A percentile compares a stretch with the other conserved stretches of the same genome.
phyloP scores from a whole-genome alignment of 345 rosid species.

The Mallotus nudiflorus region DNA sequence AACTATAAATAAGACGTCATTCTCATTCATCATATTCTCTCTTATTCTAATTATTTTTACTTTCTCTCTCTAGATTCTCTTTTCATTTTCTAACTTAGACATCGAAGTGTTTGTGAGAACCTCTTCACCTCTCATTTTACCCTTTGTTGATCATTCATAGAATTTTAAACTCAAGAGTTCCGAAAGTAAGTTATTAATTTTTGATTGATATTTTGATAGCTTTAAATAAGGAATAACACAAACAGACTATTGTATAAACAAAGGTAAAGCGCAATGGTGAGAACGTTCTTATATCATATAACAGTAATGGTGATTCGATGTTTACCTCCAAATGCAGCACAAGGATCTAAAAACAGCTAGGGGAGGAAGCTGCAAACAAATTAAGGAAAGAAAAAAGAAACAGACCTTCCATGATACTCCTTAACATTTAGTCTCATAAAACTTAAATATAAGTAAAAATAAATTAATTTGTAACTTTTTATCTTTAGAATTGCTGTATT shows the following conservation, averaged over 20 bases:
- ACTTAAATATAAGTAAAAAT: no score
- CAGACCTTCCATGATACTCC: neutral
- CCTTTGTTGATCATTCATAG: no score
- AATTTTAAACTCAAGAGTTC: no score
- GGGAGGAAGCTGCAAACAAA: constrained; percentile 65
- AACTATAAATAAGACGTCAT: no score
- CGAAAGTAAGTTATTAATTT: neutral
- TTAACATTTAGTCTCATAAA: neutral
- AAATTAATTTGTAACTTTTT: no score
- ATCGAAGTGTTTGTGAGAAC: no score
- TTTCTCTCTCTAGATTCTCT: no score
- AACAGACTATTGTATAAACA: neutral
- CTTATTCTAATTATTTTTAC: no score
- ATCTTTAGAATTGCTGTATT: no score
- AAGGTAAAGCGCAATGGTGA: neutral
- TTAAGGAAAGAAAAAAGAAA: constrained; percentile 1
- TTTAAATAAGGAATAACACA: neutral
- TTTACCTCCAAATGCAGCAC: constrained; percentile 92
- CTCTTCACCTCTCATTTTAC: no score
- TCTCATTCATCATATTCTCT: no score
- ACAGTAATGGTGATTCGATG: neutral
- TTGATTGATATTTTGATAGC: neutral
- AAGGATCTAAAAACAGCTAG: constrained; percentile 67
- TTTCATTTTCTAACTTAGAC: no score
- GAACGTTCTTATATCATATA: neutral